A percentile compares a stretch with the other conserved stretches of the same genome.
These are phyloP conservation scores for Candida pseudoviswanathii DNA, from an alignment of 1,139 yeast species.

Conservation along the genomic window DNA sequence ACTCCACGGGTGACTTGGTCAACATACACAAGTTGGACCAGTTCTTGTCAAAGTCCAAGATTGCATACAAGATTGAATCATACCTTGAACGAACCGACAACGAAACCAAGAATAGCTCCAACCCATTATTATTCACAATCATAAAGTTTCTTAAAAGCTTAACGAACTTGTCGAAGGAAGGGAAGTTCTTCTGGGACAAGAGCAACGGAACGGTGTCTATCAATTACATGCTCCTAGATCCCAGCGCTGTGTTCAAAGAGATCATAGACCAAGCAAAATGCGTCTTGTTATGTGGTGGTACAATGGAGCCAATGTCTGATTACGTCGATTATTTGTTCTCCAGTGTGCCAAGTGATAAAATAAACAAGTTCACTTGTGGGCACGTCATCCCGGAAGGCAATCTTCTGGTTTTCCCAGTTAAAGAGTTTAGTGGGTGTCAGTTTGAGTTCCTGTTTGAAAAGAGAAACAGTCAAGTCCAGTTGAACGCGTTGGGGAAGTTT, in stretches of 20 bases:
- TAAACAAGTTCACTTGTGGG: constrained; percentile 70
- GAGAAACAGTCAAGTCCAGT: constrained; percentile 50
- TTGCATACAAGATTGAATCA: constrained; percentile 82
- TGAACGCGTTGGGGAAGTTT: constrained; percentile 55
- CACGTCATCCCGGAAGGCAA: constrained; percentile 81
- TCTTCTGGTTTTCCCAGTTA: constrained; percentile 60
- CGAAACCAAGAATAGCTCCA: constrained; percentile 23
- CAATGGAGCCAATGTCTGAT: constrained; percentile 89
- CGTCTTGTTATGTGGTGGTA: constrained; percentile 89
- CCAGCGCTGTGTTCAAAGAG: constrained; percentile 68
- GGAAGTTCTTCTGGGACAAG: constrained; percentile 72
- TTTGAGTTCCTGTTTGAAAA: constrained; percentile 74
- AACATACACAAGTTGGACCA: constrained; percentile 69
- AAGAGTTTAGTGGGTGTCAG: constrained; percentile 19
- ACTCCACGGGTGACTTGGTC: constrained; percentile 67
- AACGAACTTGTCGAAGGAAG: constrained; percentile 78
- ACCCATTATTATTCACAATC: constrained; percentile 68
- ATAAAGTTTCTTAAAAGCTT: constrained; percentile 65
- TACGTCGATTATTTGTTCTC: constrained; percentile 71
- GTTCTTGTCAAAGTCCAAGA: constrained; percentile 67
- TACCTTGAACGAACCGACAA: constrained; percentile 51
- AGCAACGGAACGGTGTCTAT: constrained; percentile 33
- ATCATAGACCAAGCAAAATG: constrained; percentile 69
- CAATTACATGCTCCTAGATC: constrained; percentile 79
- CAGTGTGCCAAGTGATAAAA: constrained; percentile 36